Evolutionary conservation across 2,329 filamentous ascomycete genomes (phyloP).

Genomic region (Cytospora piceicola): DNA sequence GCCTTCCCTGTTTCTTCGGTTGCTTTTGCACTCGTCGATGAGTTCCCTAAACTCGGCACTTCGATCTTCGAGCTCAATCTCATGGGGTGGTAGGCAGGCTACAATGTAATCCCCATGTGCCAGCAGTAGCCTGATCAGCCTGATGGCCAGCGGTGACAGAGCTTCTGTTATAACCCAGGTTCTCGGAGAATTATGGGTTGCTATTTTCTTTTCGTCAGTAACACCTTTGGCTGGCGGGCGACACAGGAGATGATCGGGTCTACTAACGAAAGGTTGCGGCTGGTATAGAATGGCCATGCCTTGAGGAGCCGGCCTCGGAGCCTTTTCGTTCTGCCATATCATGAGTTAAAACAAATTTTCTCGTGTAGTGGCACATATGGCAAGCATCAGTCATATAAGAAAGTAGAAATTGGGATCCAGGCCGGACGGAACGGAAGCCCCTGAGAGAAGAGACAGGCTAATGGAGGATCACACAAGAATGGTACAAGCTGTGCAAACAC

Average conservation of each 20-base stretch:
- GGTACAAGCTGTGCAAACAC: slow-evolving; percentile 30
- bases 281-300: slow-evolving; percentile 49
- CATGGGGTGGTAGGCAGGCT: slow-evolving; percentile 76
- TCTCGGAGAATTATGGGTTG: slow-evolving; percentile 74
- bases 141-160: slow-evolving; percentile 81
- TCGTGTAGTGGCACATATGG: slow-evolving; percentile 24
- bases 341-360: slow-evolving; percentile 27
- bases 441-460: slow-evolving; percentile 15
- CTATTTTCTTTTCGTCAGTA: slow-evolving; percentile 48
- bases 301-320: slow-evolving; percentile 48
- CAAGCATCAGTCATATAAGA: slow-evolving; percentile 18
- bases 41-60: slow-evolving; percentile 81
- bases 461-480: slow-evolving; percentile 30
- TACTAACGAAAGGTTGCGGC: slow-evolving; percentile 57
- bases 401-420: slow-evolving; percentile 5
- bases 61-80: slow-evolving; percentile 76
- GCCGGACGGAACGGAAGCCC: slow-evolving; percentile 5
- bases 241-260: slow-evolving; percentile 16
- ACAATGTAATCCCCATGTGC: slow-evolving; percentile 92
- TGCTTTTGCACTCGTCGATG: slow-evolving; percentile 69
- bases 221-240: slow-evolving; percentile 27
- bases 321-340: slow-evolving; percentile 51
- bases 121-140: slow-evolving; percentile 78
- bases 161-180: slow-evolving; percentile 93
- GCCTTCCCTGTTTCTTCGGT: slow-evolving; percentile 67